Evolutionary conservation across 2,329 filamentous ascomycete species (phyloP), one percentile per base, ranked within the genome.

Genomic region (Hymenoscyphus fraxineus): DNA sequence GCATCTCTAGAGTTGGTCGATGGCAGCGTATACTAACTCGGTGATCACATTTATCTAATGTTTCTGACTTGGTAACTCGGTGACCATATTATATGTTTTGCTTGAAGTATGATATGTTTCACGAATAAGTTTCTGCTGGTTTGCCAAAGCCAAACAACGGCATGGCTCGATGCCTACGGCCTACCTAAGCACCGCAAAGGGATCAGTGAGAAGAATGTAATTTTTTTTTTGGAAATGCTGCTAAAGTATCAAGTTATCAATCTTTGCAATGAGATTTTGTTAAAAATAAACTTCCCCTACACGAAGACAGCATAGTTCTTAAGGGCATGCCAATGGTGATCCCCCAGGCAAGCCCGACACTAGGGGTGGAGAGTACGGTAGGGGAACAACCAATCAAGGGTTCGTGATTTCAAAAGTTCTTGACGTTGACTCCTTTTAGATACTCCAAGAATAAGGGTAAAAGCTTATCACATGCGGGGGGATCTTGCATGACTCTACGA

Each of bases 141-240:
- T 19, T 16, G 16, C 9, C 16, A 44, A 44, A n/a, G 41, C 19
- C 57, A 32, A 55, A 32, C 47, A 41, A 61, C 12, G 12, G 60
- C 15, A 2, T 64, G 58, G n/a, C 38, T 61, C 2, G n/a, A 54
- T 40, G 40, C 32, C 19, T 56, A 54, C 13, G 16, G 47, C 31
- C 15, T 64, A 35, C 7, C 13, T 3, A 57, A 39, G 41, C 58
- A 61, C 13, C 22, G 62, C 39, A n/a, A 61, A 51, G 58, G 58
- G 16, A 47, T 10, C 2, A 13, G 12, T 9, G 40, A 32, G 6
- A 59, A 67, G 5, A 47, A 51, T 16, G 47, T 58, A 15, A 22
- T 80, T 38, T 73, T 79, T 57, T 80, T 35, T 73, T 79, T 57
- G 77, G 81, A 2, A 77, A 81, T 65, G 71, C 81, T 12, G 78